Conservation (phyloP, 192 early-diverging fungal genomes). For the Coemansia aciculifera region DNA sequence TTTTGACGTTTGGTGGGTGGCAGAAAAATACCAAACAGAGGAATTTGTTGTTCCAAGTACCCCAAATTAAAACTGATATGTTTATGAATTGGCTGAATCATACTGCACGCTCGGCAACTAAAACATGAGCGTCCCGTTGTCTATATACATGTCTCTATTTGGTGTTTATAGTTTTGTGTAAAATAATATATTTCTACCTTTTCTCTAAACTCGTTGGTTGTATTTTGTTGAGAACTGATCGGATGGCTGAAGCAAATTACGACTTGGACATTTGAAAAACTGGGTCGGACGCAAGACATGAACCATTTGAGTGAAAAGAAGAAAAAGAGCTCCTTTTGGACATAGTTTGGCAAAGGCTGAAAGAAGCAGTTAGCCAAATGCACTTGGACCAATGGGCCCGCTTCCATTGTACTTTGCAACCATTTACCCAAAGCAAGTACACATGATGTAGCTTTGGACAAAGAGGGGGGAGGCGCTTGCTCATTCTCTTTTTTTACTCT, state of each 20-base stretch:
- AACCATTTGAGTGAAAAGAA: too few relatives aligned
- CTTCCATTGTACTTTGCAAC: background rate
- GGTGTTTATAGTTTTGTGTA: background rate
- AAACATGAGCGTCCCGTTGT: background rate
- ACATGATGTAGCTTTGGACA: background rate
- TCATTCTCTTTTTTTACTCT: background rate
- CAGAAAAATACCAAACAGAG: too few relatives aligned
- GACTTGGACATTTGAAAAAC: too few relatives aligned
- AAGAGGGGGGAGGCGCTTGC: background rate
- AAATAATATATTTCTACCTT: background rate
- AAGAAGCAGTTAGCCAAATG: background rate
- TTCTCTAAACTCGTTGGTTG: background rate
- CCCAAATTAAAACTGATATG: background rate
- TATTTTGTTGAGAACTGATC: too few relatives aligned
- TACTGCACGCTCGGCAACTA: background rate
- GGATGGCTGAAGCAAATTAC: too few relatives aligned
- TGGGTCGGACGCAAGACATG: too few relatives aligned
- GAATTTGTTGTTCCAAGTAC: background rate
- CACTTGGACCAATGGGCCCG: background rate
- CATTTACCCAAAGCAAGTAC: background rate
- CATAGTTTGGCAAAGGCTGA: background rate
- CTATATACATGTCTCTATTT: background rate
- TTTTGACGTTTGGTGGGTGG: background rate
- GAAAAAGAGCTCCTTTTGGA: background rate
- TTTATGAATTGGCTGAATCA: background rate